Base-by-base conservation (phyloP, 2,329 filamentous ascomycete genomes). In the Neofusicoccum ribis region DNA sequence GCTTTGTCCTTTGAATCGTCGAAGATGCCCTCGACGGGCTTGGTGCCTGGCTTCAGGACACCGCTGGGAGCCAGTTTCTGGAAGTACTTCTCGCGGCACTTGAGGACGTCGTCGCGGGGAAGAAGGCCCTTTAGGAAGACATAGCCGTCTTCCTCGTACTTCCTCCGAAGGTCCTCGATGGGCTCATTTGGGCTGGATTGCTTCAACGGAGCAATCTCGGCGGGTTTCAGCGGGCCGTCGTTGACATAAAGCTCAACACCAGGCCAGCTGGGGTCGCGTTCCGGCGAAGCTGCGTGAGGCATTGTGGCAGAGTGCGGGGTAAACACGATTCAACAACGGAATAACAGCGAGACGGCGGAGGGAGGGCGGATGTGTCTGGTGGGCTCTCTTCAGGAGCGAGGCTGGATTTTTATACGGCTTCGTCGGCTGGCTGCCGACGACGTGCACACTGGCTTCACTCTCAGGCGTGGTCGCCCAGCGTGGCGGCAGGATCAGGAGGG, bases 51-150 rank as follows among this genome's bases (percentile, higher is more conserved):
- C 66, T 85, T 82, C 1, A 89, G 75, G 41, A 89, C 81, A 0
- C 84, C 85, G 34, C 82, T 88, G 1, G 85, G 81, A 1, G 81
- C 76, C 5, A 88, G 76, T 49, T 82, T 81, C 3, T 76, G 73
- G 71, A 88, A 88, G 72, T 87, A 88, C 37, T 79, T 73, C 64
- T 81, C 75, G 1, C 86, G 81, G 8, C 82, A 81, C 41, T 78
- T 76, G 8, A 86, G 77, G 1, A 87, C 84, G 62, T 87, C 83
- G 2, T 77, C 72, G 2, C 81, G 81, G 0, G 85, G 85, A 1
- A 88, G 73, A 0, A 88, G 71, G 0, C 81, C 80, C 68, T 87
- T 87, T 2, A 88, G 63, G 63, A 85, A 84, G 34, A 88, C 72
- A 68, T 87, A 87, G 23, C 85, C 85, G 51, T 87, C 80, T 66